A percentile compares a stretch with the other conserved stretches of the same genome.
These are phyloP conservation scores for Yarrowia osloensis DNA, from an alignment of 805 yeast species.

Conservation along the genomic window DNA sequence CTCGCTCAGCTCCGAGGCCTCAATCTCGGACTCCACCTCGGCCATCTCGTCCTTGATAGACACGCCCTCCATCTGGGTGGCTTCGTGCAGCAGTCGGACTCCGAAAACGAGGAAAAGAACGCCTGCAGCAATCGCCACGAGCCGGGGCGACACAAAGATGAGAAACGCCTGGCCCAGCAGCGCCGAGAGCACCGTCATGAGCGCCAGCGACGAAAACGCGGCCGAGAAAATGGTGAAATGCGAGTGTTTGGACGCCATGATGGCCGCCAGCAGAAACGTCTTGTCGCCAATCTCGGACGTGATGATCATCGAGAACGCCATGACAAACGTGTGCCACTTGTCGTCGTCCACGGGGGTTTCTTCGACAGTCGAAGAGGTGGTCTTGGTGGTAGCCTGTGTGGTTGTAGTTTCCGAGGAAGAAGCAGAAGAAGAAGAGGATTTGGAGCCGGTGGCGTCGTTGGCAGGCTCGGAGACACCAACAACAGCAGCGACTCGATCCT, in stretches of 20 bases:
- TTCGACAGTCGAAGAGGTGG: not conserved
- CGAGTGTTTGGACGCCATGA: constrained; percentile 96
- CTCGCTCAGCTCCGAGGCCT: constrained; percentile 63
- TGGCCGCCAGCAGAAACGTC: constrained; percentile 93
- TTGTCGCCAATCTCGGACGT: constrained; percentile 98
- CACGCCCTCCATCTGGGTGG: constrained; percentile 69
- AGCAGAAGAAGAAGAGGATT: not conserved
- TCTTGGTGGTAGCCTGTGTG: not conserved
- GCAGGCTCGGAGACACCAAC: constrained; percentile 8
- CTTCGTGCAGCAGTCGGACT: constrained; percentile 72
- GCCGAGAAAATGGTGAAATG: constrained; percentile 83
- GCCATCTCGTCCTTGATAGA: constrained; percentile 96
- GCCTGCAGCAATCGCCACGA: constrained; percentile 82
- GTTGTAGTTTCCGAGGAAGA: not conserved
- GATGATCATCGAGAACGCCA: constrained; percentile 87
- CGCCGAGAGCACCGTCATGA: constrained; percentile 93
- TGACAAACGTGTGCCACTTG: constrained; percentile 56
- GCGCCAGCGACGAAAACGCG: constrained; percentile 77
- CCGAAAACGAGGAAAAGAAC: constrained; percentile 82
- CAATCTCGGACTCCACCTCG: constrained; percentile 94
- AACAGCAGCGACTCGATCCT: constrained; percentile 29
- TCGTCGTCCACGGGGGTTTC: not conserved
- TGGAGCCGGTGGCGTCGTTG: not conserved
- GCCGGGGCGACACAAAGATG: constrained; percentile 70
- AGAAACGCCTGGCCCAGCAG: constrained; percentile 91